Conservation (phyloP, 306 rosid genomes). For the Fagus sylvatica region DNA sequence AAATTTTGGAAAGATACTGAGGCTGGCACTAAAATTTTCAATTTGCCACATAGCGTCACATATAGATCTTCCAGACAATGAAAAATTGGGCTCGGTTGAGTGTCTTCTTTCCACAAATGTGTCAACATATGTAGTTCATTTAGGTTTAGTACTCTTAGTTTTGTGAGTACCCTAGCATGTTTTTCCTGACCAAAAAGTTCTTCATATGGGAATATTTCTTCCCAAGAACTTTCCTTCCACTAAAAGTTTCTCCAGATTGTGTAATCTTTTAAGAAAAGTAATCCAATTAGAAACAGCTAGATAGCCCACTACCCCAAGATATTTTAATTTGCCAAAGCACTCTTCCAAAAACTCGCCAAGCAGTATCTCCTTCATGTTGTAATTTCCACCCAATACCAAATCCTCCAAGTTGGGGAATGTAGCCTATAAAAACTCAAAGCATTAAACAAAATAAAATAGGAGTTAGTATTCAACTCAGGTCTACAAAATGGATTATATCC, state of each 20-base stretch:
- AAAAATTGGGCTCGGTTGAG: background rate
- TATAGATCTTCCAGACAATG: background rate
- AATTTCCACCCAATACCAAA: accelerated
- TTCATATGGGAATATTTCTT: constrained; percentile 3
- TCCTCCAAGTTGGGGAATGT: background rate
- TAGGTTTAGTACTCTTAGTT: background rate
- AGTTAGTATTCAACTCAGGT: background rate
- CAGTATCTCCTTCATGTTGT: background rate
- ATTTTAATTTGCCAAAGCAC: background rate
- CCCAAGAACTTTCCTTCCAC: accelerated
- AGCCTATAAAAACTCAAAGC: background rate
- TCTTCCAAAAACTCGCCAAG: background rate
- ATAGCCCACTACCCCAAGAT: accelerated
- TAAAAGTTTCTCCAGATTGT: background rate
- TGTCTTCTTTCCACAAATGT: constrained; percentile 3
- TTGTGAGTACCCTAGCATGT: background rate
- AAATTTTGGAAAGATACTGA: too few relatives aligned
- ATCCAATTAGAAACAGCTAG: background rate
- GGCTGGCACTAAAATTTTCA: constrained; percentile 4
- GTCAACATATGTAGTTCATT: background rate
- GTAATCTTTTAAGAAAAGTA: background rate
- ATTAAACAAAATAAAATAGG: background rate
- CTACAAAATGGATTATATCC: background rate
- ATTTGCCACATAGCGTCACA: background rate
- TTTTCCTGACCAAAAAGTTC: background rate